Conservation (phyloP, 768 basidiomycete species). For the Pleurotus tuber-regium region DNA sequence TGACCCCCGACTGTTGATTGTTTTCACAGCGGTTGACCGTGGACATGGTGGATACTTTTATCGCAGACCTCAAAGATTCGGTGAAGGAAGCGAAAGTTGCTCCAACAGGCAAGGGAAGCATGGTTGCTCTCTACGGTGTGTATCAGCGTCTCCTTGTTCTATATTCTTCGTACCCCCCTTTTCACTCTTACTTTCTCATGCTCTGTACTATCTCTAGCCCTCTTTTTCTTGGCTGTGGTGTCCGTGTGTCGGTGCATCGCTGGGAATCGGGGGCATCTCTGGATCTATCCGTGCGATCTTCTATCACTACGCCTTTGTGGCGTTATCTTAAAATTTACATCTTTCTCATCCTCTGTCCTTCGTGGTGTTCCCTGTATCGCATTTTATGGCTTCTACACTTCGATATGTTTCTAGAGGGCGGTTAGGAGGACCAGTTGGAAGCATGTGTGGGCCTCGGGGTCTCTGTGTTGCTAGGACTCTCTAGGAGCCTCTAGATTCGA, state of each 20-base stretch:
- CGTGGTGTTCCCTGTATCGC: not conserved
- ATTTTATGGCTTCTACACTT: too few species aligned
- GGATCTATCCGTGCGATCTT: not conserved
- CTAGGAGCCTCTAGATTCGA: too few species aligned
- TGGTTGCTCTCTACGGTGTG: slow-evolving; percentile 91
- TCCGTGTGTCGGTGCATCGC: not conserved
- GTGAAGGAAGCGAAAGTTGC: slow-evolving; percentile 67
- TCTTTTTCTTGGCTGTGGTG: not conserved
- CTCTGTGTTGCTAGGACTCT: too few species aligned
- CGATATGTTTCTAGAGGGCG: too few species aligned
- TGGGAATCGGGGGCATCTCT: not conserved
- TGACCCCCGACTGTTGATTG: slow-evolving; percentile 7
- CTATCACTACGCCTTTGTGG: not conserved
- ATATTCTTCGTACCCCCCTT: not conserved
- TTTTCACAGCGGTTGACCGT: slow-evolving; percentile 72
- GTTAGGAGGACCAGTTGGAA: too few species aligned
- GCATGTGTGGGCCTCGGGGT: too few species aligned
- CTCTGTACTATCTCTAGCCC: not conserved
- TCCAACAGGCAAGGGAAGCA: slow-evolving; percentile 74
- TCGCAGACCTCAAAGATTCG: slow-evolving; percentile 79
- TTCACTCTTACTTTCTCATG: slow-evolving; percentile 1
- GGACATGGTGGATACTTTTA: slow-evolving; percentile 67
- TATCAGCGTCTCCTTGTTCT: slow-evolving; percentile 17
- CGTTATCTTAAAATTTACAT: not conserved
- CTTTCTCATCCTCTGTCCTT: not conserved